Conservation (phyloP, 2,329 filamentous ascomycete species). For the Zymoseptoria crescenta region DNA sequence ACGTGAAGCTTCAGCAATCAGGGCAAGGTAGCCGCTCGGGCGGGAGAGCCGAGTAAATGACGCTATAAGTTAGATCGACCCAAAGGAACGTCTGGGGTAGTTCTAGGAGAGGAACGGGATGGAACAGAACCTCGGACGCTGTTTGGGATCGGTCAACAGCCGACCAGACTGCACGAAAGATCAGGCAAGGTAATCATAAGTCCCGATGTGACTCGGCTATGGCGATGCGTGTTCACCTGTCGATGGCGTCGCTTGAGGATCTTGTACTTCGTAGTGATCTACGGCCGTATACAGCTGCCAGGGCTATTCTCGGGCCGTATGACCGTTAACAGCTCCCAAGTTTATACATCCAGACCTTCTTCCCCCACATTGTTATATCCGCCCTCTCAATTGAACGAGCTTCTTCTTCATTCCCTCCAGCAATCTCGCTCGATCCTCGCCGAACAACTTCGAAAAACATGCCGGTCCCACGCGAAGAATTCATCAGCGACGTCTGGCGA, state of each 20-base stretch:
- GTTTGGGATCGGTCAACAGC: background rate
- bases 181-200: background rate
- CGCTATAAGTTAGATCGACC: background rate
- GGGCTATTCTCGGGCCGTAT: background rate
- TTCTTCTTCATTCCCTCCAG: background rate
- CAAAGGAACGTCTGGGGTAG: background rate
- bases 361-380: too few relatives aligned
- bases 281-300: background rate
- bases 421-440: background rate
- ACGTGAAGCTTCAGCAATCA: background rate
- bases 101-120: background rate
- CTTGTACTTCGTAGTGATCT: background rate
- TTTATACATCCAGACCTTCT: background rate
- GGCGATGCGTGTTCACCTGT: background rate
- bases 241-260: too few relatives aligned
- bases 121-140: background rate
- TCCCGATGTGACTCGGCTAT: background rate
- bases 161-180: background rate
- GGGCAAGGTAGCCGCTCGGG: too few relatives aligned
- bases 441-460: slow-evolving; percentile 3
- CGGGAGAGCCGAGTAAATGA: background rate
- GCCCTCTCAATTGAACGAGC: too few relatives aligned
- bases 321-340: background rate
- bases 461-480: slow-evolving; percentile 61
- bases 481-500: slow-evolving; percentile 75